Evolutionary conservation across 495 filamentous ascomycete genomes (phyloP).

Genomic region (Trichoderma erinaceum): DNA sequence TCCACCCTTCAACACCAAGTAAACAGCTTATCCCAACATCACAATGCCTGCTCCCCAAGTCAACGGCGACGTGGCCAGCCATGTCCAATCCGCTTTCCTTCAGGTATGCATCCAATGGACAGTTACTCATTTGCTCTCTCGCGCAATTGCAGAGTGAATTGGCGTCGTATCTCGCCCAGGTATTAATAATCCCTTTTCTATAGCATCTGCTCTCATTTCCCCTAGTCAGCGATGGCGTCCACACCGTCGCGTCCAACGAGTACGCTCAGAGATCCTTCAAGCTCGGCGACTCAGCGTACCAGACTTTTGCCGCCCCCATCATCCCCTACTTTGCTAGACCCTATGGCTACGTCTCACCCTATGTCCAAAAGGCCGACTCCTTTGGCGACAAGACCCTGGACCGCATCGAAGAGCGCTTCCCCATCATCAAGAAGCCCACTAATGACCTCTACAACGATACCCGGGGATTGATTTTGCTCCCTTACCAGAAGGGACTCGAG

Average conservation of each 20-base stretch:
- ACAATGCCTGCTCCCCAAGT: constrained; percentile 35
- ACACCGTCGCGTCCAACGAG: constrained; percentile 69
- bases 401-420: constrained; percentile 72
- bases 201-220: constrained; percentile 86
- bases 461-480: constrained; percentile 57
- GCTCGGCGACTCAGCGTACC: constrained; percentile 62
- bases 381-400: constrained; percentile 69
- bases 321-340: constrained; percentile 72
- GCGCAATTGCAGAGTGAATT: constrained; percentile 6
- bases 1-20: background rate
- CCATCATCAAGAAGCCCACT: constrained; percentile 82
- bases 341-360: constrained; percentile 71
- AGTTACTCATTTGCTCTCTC: constrained; percentile 13
- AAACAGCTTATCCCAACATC: background rate
- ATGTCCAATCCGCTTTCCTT: constrained; percentile 51
- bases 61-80: constrained; percentile 58
- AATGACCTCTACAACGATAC: constrained; percentile 64
- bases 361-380: constrained; percentile 72
- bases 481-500: constrained; percentile 57
- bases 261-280: constrained; percentile 75
- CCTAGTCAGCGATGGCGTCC: constrained; percentile 70
- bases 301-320: constrained; percentile 57
- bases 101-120: constrained; percentile 43
- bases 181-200: constrained; percentile 14
- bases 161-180: background rate